Percentiles rank a stretch among this genome's conserved stretches.
Evolutionary conservation across 1,139 yeast species (phyloP).

Genomic region (Saccharomycopsis phalli): DNA sequence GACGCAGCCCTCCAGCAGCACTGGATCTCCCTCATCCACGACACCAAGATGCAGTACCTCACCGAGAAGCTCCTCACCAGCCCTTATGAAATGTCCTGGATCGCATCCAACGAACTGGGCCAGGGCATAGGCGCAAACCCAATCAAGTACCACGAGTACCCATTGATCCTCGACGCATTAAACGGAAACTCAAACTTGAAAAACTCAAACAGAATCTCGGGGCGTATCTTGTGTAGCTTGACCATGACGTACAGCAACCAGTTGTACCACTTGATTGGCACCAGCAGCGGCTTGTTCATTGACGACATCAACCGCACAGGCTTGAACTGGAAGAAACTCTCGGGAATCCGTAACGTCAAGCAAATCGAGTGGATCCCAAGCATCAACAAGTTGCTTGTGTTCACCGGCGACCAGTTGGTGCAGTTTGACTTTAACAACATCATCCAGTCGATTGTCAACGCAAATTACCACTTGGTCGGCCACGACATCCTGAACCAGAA

Average conservation of each 20-base stretch:
- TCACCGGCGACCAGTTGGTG: conserved; percentile 19
- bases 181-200: conserved; percentile 7
- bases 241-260: conserved; percentile 17
- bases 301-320: conserved; percentile 20
- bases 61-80: conserved; percentile 8
- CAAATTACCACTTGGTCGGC: conserved; percentile 19
- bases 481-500: conserved; percentile 19
- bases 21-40: conserved; percentile 16
- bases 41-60: conserved; percentile 15
- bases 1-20: conserved; percentile 12
- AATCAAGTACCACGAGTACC: conserved; percentile 2
- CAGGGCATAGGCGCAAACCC: background rate
- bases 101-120: conserved; percentile 11
- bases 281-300: conserved; percentile 16
- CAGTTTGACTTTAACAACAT: conserved; percentile 19
- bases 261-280: conserved; percentile 18
- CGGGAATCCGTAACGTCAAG: conserved; percentile 19
- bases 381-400: conserved; percentile 12
- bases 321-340: conserved; percentile 19
- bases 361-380: conserved; percentile 16
- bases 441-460: conserved; percentile 16
- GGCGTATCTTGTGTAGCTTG: conserved; percentile 16
- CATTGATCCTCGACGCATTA: conserved; percentile 12
- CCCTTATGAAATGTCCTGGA: conserved; percentile 14
- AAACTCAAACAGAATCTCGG: conserved; percentile 8